Evolutionary conservation across 2,329 filamentous ascomycete genomes (phyloP).

Genomic region (Blastomyces percursus): DNA sequence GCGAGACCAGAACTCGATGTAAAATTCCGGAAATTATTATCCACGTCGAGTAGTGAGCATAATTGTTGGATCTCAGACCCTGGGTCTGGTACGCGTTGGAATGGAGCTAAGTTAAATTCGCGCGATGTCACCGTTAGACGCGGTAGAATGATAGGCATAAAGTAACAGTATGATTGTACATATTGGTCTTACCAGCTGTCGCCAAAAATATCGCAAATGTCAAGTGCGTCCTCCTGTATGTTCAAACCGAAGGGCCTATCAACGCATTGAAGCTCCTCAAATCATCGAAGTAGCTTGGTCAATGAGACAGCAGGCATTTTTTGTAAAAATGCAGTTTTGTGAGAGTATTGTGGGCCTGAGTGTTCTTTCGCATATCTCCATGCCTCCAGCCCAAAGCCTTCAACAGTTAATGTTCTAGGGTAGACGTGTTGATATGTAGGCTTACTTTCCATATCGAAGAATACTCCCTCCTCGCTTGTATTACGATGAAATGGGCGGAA

Average conservation of each 20-base stretch:
- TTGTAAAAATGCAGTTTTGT: background rate
- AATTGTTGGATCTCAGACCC: background rate
- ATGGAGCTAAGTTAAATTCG: background rate
- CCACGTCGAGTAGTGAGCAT: background rate
- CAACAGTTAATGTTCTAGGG: conserved; percentile 1
- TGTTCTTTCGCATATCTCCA: background rate
- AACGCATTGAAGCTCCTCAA: background rate
- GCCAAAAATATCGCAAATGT: background rate
- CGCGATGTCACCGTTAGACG: background rate
- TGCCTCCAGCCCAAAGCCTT: background rate
- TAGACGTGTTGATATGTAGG: background rate
- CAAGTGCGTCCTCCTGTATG: background rate
- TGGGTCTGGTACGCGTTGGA: background rate
- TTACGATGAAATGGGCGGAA: background rate
- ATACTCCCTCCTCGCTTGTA: background rate
- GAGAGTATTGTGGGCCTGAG: background rate
- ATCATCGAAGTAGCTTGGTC: background rate
- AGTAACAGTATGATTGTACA: background rate
- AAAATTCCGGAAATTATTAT: background rate
- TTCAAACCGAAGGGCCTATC: background rate
- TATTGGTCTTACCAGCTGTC: background rate
- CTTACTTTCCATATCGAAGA: background rate
- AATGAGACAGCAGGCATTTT: background rate
- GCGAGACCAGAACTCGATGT: background rate
- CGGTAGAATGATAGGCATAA: background rate